Evolutionary conservation across 257 asterid species (phyloP), one percentile per base, ranked within the genome.

Genomic region (Leonotis leonurus): DNA sequence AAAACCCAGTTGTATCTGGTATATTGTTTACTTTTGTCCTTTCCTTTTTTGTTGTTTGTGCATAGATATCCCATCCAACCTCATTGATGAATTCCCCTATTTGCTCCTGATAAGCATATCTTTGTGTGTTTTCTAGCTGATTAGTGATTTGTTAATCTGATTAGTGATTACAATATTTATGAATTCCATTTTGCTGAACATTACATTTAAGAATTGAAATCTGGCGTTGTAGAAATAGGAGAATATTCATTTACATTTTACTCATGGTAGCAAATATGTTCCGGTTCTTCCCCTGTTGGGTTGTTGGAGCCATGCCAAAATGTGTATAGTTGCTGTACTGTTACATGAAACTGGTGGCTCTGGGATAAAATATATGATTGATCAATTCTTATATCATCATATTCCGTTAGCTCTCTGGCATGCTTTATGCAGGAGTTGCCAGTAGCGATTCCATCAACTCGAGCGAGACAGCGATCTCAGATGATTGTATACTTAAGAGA

Each of bases 401-500:
- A 37, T 48, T 25, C 16, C 44, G 0, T 29, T 26, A 60, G n/a
- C 52, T 52, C 11, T 25, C 46, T 20, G 14, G 36, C 10, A 13
- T 66, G 62, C 43, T 62, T 36, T 27, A 55, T 68, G 60, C 29
- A 80, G 85, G 85, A 61, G 70, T 37, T 80, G 68, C 77, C 78
- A 3, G 36, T 49, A 13, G 24, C 4, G 51, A 22, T 65, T 52
- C 48, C 70, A 4, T n/a, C 51, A 18, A 0, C 36, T 44, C 62
- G 60, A 32, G 35, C 21, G 33, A 69, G 29, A 54, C 33, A 37
- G 8, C 35, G 36, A 21, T 49, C 11, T 8, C 52, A 40, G 58
- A 67, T 29, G 67, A 27, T 68, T 32, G 71, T 80, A 7, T 65
- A 12, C 67, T 70, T 80, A 45, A 69, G 66, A 58, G 75, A 48